These are phyloP conservation scores for Kodamaea suecica DNA, from an alignment of 1,139 yeast species.

Conservation along the genomic window DNA sequence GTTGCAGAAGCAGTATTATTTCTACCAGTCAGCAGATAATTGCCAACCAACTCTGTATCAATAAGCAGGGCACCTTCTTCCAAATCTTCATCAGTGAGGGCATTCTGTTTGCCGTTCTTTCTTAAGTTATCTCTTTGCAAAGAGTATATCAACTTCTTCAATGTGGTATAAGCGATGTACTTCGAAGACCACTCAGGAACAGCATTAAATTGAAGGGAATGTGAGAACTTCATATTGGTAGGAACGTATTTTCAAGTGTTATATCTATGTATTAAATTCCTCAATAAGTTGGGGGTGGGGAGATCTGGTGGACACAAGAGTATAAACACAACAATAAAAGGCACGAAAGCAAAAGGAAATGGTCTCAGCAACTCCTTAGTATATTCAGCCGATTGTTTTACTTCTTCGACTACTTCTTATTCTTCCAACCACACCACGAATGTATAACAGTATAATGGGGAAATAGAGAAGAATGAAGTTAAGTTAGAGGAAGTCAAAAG, in stretches of 20 bases:
- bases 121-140: slow-evolving; percentile 56
- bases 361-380: too few species aligned
- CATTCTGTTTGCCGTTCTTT: slow-evolving; percentile 12
- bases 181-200: slow-evolving; percentile 78
- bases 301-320: too few species aligned
- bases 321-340: too few species aligned
- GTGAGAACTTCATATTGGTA: slow-evolving; percentile 67
- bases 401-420: too few species aligned
- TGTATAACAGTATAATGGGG: too few species aligned
- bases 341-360: neutral
- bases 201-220: slow-evolving; percentile 68
- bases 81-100: slow-evolving; percentile 22
- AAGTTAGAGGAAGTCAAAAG: too few species aligned
- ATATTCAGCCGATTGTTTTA: too few species aligned
- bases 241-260: too few species aligned
- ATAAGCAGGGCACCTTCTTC: slow-evolving; percentile 32
- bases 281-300: too few species aligned
- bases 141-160: slow-evolving; percentile 63
- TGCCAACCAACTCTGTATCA: slow-evolving; percentile 12
- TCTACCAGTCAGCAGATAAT: slow-evolving; percentile 22
- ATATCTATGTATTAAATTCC: too few species aligned
- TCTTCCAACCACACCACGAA: too few species aligned
- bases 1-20: slow-evolving; percentile 24
- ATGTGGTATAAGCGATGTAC: slow-evolving; percentile 61
- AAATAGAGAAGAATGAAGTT: too few species aligned